phyloP scores from a whole-genome alignment of 768 basidiomycete species.

The Cytidiella melzeri region DNA sequence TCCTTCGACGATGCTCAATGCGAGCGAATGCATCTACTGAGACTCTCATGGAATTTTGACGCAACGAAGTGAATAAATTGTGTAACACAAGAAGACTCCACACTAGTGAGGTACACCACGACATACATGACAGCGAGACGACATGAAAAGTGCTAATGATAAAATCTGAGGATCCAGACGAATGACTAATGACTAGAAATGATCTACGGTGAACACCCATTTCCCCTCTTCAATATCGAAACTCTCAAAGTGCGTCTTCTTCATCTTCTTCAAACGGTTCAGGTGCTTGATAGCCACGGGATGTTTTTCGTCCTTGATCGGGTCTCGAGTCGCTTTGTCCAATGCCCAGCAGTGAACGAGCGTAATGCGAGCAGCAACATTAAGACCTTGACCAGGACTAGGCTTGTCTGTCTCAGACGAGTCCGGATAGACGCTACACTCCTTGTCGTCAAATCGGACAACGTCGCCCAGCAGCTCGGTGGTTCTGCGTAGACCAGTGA shows the following conservation, averaged over 20 bases:
- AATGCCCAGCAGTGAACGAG: conserved; percentile 81
- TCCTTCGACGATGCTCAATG: too few species aligned
- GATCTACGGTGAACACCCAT: conserved; percentile 93
- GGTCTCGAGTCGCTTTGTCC: conserved; percentile 87
- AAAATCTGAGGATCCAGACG: too few species aligned
- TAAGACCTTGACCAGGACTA: conserved; percentile 76
- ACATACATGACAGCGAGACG: not conserved
- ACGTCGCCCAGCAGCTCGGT: conserved; percentile 81
- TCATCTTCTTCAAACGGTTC: conserved; percentile 78
- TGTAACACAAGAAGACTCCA: too few species aligned
- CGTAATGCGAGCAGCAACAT: conserved; percentile 75
- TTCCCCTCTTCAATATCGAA: conserved; percentile 78
- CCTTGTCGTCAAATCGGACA: conserved; percentile 85
- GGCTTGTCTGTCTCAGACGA: conserved; percentile 83
- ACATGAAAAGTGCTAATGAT: not conserved
- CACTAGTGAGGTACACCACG: too few species aligned
- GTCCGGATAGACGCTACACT: conserved; percentile 92
- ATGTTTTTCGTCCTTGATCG: conserved; percentile 76
- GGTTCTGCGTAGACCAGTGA: conserved; percentile 78
- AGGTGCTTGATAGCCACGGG: conserved; percentile 65
- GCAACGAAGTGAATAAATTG: too few species aligned
- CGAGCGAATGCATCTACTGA: too few species aligned
- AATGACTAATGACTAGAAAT: conserved; percentile 54
- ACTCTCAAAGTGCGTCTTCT: conserved; percentile 76
- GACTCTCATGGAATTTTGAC: too few species aligned